Conservation (phyloP, 306 rosid genomes). For the Vicia villosa region DNA sequence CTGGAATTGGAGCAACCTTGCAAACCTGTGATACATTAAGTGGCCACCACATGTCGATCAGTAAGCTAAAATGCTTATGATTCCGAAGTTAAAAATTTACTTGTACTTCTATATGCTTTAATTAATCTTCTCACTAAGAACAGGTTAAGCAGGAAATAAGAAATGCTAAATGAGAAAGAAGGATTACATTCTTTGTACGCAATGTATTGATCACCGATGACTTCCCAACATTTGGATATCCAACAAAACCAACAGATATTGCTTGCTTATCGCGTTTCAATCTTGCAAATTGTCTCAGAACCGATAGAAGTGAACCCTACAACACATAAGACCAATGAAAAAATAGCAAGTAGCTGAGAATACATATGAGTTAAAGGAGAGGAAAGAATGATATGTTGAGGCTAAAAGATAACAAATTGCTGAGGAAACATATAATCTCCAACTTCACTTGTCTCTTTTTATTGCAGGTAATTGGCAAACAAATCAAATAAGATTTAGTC, state of each 20-base stretch:
- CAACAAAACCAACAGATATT: slow-evolving; percentile 94
- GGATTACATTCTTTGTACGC: slow-evolving; percentile 77
- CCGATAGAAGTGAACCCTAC: slow-evolving; percentile 92
- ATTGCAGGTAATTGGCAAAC: slow-evolving; percentile 1
- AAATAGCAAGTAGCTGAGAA: not conserved
- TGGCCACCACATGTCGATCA: too few species aligned
- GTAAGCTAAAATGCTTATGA: too few species aligned
- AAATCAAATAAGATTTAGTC: slow-evolving; percentile 11
- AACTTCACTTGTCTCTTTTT: slow-evolving; percentile 1
- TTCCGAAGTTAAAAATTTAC: too few species aligned
- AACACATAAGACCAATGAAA: slow-evolving; percentile 17
- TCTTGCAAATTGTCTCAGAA: slow-evolving; percentile 88
- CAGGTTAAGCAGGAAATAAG: slow-evolving; percentile 29
- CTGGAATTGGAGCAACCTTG: too few species aligned
- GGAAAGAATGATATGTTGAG: not conserved
- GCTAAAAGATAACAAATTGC: too few species aligned
- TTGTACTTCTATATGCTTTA: not conserved
- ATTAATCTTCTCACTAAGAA: not conserved
- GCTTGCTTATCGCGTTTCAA: slow-evolving; percentile 95
- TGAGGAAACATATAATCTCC: slow-evolving; percentile 1
- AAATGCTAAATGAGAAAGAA: slow-evolving; percentile 29
- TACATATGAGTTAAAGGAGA: not conserved
- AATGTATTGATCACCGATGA: slow-evolving; percentile 91
- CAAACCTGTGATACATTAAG: too few species aligned
- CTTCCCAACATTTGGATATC: slow-evolving; percentile 97